These are phyloP conservation scores for Fusarium longipes DNA, from an alignment of 2,329 filamentous ascomycete genomes.

Conservation along the genomic window DNA sequence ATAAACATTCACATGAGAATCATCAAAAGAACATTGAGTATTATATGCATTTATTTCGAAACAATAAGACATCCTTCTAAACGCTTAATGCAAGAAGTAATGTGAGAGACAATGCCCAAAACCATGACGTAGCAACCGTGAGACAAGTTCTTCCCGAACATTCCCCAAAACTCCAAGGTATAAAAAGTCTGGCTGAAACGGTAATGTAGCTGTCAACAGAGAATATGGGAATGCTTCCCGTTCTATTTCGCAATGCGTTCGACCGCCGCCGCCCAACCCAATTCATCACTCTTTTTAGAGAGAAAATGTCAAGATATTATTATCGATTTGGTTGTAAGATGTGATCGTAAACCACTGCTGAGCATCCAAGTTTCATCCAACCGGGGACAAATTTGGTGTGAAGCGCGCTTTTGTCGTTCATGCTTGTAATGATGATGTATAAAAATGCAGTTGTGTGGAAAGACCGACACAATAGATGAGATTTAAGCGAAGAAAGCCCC, in stretches of 20 bases:
- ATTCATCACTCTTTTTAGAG: constrained; percentile 14
- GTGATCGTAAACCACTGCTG: not conserved
- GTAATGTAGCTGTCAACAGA: not conserved
- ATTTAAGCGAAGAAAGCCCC: constrained; percentile 16
- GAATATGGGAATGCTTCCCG: constrained; percentile 5
- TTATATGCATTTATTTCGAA: constrained; percentile 9
- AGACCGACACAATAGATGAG: constrained; percentile 3
- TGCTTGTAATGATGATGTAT: constrained; percentile 16
- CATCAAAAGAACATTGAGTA: not conserved
- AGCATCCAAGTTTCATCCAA: constrained; percentile 11
- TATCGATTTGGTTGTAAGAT: constrained; percentile 16
- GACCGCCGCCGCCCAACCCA: not conserved
- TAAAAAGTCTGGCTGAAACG: constrained; percentile 3
- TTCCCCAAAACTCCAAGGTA: constrained; percentile 17
- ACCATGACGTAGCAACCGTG: constrained; percentile 16
- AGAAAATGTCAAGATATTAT: constrained; percentile 25
- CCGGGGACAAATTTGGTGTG: constrained; percentile 12
- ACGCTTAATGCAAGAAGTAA: constrained; percentile 22
- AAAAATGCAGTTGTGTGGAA: constrained; percentile 9
- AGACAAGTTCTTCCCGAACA: not conserved
- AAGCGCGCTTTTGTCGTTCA: not conserved
- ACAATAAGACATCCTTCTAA: constrained; percentile 10
- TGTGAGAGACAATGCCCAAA: constrained; percentile 8
- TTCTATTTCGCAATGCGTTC: constrained; percentile 23
- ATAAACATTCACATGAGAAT: not conserved